These are phyloP conservation scores for Leishmania tarentolae DNA, from an alignment of 208 protist species.

Conservation along the genomic window DNA sequence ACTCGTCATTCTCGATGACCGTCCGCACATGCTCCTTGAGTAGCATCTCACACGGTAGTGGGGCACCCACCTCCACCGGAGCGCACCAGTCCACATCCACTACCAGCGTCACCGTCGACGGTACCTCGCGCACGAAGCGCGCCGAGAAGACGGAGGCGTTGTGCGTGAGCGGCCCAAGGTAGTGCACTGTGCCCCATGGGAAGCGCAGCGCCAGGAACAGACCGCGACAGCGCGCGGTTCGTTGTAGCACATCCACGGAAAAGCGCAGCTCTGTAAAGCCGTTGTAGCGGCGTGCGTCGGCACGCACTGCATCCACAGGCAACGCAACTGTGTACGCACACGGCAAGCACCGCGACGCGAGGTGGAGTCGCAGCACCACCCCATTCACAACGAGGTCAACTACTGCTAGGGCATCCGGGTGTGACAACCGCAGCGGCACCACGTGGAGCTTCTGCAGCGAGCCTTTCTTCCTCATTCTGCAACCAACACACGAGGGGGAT, in stretches of 20 bases:
- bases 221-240: constrained; percentile 21
- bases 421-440: not conserved
- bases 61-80: constrained; percentile 19
- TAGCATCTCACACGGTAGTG: constrained; percentile 60
- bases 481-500: not conserved
- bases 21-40: constrained; percentile 68
- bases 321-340: constrained; percentile 28
- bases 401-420: constrained; percentile 14
- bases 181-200: constrained; percentile 43
- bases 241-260: constrained; percentile 11
- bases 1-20: constrained; percentile 75
- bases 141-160: constrained; percentile 36
- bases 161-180: constrained; percentile 35
- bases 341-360: constrained; percentile 20
- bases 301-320: not conserved
- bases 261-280: constrained; percentile 27
- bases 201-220: constrained; percentile 23
- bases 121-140: constrained; percentile 43
- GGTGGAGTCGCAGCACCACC: constrained; percentile 5
- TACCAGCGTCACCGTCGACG: constrained; percentile 31
- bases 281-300: constrained; percentile 26
- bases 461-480: constrained; percentile 4
- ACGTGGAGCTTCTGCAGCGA: not conserved
- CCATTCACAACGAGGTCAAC: constrained; percentile 25
- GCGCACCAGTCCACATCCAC: constrained; percentile 45